phyloP scores from a whole-genome alignment of 2,329 filamentous ascomycete genomes.

The Aspergillus proliferans region DNA sequence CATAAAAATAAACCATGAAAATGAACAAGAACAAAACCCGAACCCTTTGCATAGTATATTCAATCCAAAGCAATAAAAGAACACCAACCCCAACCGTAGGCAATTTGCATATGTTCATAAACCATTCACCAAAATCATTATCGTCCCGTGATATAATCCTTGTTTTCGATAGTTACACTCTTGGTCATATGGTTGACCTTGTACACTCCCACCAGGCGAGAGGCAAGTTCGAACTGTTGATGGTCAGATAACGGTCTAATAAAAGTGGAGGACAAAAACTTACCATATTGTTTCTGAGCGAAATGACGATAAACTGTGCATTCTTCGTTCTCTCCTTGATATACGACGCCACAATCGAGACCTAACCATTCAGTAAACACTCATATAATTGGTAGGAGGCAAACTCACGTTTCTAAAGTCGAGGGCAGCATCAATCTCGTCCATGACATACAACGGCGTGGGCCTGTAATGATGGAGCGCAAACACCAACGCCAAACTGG shows the following conservation, averaged over 20 bases:
- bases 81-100: background rate
- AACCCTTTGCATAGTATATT: background rate
- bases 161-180: conserved; percentile 83
- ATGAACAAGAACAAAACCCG: too few relatives aligned
- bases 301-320: conserved; percentile 98
- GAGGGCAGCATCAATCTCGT: conserved; percentile 96
- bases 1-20: too few relatives aligned
- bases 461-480: conserved; percentile 97
- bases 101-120: background rate
- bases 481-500: conserved; percentile 91
- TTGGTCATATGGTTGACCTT: conserved; percentile 99
- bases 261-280: conserved; percentile 2
- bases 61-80: background rate
- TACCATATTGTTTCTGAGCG: conserved; percentile 91
- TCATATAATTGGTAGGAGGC: background rate
- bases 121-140: conserved; percentile 12
- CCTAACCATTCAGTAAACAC: conserved; percentile 44
- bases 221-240: conserved; percentile 79
- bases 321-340: conserved; percentile 99
- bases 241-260: conserved; percentile 5
- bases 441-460: conserved; percentile 97
- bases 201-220: conserved; percentile 91
- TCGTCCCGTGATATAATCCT: conserved; percentile 58
- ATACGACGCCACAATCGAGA: conserved; percentile 96
- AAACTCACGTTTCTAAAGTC: conserved; percentile 91